Evolutionary conservation across 208 protist species (phyloP), one percentile per base, ranked within the genome.

Genomic region (Crithidia bombi): DNA sequence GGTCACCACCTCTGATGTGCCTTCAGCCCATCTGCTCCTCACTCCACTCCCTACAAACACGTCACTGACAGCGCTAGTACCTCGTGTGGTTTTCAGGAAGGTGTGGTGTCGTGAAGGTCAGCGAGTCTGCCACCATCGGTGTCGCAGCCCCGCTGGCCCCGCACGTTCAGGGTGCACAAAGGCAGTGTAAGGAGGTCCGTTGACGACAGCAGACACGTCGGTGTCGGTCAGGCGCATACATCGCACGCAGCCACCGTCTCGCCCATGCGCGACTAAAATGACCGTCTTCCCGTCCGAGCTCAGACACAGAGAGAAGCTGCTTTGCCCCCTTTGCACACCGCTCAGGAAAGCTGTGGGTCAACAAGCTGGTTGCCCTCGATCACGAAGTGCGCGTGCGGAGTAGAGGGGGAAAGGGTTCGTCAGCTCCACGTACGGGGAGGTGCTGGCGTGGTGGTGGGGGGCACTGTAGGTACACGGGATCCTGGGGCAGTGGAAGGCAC

Each of bases 241-340:
- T 69, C 61, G 71, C 81, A 5, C 62, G 67, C 54, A 73, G 23
- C n/a, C 25, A 61, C 68, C 28, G 75, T 82, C 56, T 82, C 75
- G 4, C 81, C n/a, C 81, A 59, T 86, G 81, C 2, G 51, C 76
- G 7, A 82, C 73, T 4, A 78, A 26, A 21, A 86, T 46, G 15
- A 86, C 76, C n/a, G 64, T 75, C 58, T 84, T 87, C 33, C 72
- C 72, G 28, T 81, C 78, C 39, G n/a, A 87, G 63, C 26, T 33
- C 50, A 17, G 78, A 59, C 23, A 55, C 25, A 0, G 26, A 17
- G 35, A 79, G 38, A 17, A 87, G 69, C 33, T 65, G 30, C 47
- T 62, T 11, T 6, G 75, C 73, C 5, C 55, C 82, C 9, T 46
- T 46, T n/a, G 30, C 21, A 39, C 77, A 76, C 19, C 82, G 73